phyloP scores from a whole-genome alignment of 169 alveolate species.

The Plasmodium chabaudi region DNA sequence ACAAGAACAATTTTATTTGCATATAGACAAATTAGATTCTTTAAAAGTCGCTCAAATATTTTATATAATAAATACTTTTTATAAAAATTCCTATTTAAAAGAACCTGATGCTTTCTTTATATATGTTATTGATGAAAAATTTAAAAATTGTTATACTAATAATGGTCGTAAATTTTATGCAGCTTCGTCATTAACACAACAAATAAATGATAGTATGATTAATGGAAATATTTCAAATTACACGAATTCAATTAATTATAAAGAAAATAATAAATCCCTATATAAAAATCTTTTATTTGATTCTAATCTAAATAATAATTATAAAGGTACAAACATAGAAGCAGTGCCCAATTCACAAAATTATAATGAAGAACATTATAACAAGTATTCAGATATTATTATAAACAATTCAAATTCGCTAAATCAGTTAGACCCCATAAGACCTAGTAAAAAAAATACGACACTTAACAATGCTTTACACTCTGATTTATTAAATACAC shows the following conservation, averaged over 20 bases:
- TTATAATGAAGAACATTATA: background rate
- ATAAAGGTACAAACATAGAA: background rate
- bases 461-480: background rate
- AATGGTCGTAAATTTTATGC: background rate
- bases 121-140: conserved; percentile 48
- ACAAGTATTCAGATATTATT: background rate
- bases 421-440: background rate
- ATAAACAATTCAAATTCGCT: background rate
- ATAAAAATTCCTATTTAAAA: conserved; percentile 38
- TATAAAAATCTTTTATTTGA: background rate
- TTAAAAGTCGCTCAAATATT: conserved; percentile 41
- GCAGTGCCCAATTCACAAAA: background rate
- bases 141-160: conserved; percentile 1
- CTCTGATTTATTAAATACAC: background rate
- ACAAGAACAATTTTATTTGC: conserved; percentile 32
- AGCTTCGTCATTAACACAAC: background rate
- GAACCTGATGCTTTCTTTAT: conserved; percentile 27
- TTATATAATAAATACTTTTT: conserved; percentile 44
- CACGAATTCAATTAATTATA: background rate
- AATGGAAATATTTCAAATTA: background rate
- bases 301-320: background rate
- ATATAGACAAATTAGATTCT: conserved; percentile 58
- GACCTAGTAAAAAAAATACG: background rate
- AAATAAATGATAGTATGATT: background rate
- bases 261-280: background rate